phyloP scores from a whole-genome alignment of 2,329 filamentous ascomycete genomes.

The Coniosporium uncinatum region DNA sequence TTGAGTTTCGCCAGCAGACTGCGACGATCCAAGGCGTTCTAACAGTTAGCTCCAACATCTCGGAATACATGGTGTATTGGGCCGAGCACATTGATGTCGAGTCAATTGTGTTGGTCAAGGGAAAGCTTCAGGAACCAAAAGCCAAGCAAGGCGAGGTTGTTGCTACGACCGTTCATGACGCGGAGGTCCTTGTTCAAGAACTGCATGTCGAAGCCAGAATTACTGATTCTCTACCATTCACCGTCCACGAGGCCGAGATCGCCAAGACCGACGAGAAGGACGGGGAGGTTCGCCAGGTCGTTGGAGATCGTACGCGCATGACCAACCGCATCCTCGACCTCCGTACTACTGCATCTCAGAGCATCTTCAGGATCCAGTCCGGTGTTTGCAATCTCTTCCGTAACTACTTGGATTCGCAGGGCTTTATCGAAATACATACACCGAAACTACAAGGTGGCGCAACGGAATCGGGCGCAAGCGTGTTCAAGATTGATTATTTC shows the following conservation, averaged over 20 bases:
- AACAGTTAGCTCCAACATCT: slow-evolving; percentile 53
- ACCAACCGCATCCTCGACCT: slow-evolving; percentile 79
- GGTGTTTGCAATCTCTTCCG: slow-evolving; percentile 79
- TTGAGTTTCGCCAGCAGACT: slow-evolving; percentile 81
- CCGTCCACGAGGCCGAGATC: slow-evolving; percentile 65
- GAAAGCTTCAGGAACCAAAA: slow-evolving; percentile 66
- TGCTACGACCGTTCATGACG: slow-evolving; percentile 67
- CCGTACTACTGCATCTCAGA: slow-evolving; percentile 79
- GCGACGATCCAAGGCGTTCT: slow-evolving; percentile 83
- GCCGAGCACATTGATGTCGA: slow-evolving; percentile 78
- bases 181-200: slow-evolving; percentile 68
- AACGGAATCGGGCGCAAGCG: slow-evolving; percentile 86
- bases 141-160: slow-evolving; percentile 61
- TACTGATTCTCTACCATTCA: slow-evolving; percentile 60
- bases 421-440: slow-evolving; percentile 91
- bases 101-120: slow-evolving; percentile 71
- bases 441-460: slow-evolving; percentile 88
- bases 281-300: slow-evolving; percentile 51
- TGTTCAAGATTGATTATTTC: slow-evolving; percentile 93
- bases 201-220: slow-evolving; percentile 57
- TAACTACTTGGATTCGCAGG: slow-evolving; percentile 63
- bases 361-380: slow-evolving; percentile 83
- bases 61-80: slow-evolving; percentile 78
- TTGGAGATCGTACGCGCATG: slow-evolving; percentile 69
- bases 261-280: slow-evolving; percentile 47